Percentiles rank a stretch among this genome's conserved stretches.
Evolutionary conservation across 345 rosid genomes (phyloP).

Genomic region (Eucalyptus regnans): DNA sequence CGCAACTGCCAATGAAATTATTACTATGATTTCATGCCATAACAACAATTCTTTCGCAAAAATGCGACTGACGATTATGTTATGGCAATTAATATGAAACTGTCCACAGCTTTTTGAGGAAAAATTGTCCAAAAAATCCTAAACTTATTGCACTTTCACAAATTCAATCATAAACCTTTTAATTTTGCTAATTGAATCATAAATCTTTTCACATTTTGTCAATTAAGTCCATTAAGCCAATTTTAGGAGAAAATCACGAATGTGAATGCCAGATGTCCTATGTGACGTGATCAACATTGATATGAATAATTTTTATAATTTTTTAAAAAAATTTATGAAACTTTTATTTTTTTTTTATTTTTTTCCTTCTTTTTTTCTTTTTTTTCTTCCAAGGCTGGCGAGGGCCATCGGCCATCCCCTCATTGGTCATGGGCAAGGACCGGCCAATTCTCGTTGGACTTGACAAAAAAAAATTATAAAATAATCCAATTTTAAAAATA

Average conservation of each 20-base stretch:
- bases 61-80: not conserved
- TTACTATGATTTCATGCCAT: not conserved
- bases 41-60: not conserved
- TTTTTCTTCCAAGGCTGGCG: not conserved
- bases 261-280: accelerated
- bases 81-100: not conserved
- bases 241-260: not conserved
- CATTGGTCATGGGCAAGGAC: accelerated
- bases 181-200: not conserved
- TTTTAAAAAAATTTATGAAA: not conserved
- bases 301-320: not conserved
- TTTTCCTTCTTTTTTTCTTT: not conserved
- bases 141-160: accelerated
- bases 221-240: not conserved
- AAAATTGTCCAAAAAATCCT: accelerated
- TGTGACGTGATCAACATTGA: accelerated
- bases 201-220: not conserved
- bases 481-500: not conserved
- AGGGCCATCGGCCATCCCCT: not conserved
- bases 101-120: not conserved
- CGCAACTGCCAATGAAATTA: not conserved
- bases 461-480: not conserved
- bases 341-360: not conserved
- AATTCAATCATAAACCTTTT: not conserved
- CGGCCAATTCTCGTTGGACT: accelerated